phyloP scores from a whole-genome alignment of 177 flowering plant species.

The Tripterygium wilfordii region DNA sequence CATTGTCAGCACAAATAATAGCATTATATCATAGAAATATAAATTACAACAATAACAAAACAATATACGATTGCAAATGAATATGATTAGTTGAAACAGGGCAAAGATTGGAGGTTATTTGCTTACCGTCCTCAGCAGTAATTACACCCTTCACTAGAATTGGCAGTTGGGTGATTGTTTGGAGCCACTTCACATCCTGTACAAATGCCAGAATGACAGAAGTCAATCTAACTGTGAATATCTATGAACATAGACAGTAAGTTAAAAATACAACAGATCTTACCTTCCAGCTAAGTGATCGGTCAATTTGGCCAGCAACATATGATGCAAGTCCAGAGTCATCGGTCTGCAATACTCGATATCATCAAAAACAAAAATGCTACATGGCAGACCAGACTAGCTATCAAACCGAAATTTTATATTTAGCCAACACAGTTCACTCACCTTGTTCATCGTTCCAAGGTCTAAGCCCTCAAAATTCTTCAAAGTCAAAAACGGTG shows the following conservation, averaged over 20 bases:
- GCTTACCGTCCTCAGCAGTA: constrained; percentile 88
- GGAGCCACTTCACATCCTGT: constrained; percentile 94
- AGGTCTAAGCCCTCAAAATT: constrained; percentile 90
- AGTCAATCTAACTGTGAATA: neutral
- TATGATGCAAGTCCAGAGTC: constrained; percentile 86
- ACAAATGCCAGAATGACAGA: constrained; percentile 5
- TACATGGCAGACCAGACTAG: neutral
- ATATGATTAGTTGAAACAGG: neutral
- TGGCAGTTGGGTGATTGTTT: constrained; percentile 83
- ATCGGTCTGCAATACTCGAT: constrained; percentile 33
- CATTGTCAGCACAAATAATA: constrained; percentile 5
- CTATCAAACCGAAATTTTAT: neutral
- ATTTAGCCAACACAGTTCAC: neutral
- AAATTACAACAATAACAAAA: neutral
- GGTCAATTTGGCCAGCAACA: constrained; percentile 74
- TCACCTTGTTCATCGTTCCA: constrained; percentile 71
- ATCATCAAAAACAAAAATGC: neutral
- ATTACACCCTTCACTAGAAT: constrained; percentile 88
- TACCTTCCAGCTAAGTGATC: constrained; percentile 79
- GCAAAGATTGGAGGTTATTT: neutral
- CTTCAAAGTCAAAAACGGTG: constrained; percentile 76
- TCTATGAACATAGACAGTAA: neutral
- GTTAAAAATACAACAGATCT: neutral
- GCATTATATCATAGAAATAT: neutral
- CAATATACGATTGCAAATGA: neutral